phyloP scores from a whole-genome alignment of 768 basidiomycete genomes.

The Leccinum boreale region DNA sequence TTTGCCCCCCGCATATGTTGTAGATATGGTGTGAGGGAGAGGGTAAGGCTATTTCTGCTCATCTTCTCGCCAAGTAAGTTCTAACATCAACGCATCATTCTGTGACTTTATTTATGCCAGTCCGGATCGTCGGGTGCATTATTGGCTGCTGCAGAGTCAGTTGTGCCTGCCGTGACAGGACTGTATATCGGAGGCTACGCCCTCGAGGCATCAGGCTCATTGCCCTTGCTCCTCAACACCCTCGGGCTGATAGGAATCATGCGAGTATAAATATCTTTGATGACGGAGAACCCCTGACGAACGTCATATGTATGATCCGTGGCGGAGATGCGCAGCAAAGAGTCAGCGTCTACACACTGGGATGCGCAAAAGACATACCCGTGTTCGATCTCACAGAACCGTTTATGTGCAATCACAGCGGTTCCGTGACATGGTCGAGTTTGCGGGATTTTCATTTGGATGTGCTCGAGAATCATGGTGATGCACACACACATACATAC shows the following conservation, averaged over 20 bases:
- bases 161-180: constrained; percentile 36
- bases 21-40: constrained; percentile 57
- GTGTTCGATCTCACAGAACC: neutral
- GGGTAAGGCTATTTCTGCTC: constrained; percentile 62
- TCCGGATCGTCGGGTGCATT: constrained; percentile 56
- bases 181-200: constrained; percentile 52
- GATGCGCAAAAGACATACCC: neutral
- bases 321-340: neutral
- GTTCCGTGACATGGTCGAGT: neutral
- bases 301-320: neutral
- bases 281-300: neutral
- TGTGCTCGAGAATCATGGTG: neutral
- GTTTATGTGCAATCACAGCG: neutral
- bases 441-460: neutral
- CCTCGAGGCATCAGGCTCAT: constrained; percentile 36
- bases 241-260: constrained; percentile 34
- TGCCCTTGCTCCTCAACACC: constrained; percentile 36
- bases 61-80: constrained; percentile 55
- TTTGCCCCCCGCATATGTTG: constrained; percentile 43
- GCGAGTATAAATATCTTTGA: constrained; percentile 23
- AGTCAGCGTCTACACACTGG: neutral
- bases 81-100: neutral
- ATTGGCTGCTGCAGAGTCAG: constrained; percentile 50
- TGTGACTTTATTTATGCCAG: constrained; percentile 31
- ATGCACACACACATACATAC: neutral